Percentiles rank a stretch among this genome's conserved stretches.
Evolutionary conservation across 208 protist genomes (phyloP).

Genomic region (Balamuthia mandrillaris): DNA sequence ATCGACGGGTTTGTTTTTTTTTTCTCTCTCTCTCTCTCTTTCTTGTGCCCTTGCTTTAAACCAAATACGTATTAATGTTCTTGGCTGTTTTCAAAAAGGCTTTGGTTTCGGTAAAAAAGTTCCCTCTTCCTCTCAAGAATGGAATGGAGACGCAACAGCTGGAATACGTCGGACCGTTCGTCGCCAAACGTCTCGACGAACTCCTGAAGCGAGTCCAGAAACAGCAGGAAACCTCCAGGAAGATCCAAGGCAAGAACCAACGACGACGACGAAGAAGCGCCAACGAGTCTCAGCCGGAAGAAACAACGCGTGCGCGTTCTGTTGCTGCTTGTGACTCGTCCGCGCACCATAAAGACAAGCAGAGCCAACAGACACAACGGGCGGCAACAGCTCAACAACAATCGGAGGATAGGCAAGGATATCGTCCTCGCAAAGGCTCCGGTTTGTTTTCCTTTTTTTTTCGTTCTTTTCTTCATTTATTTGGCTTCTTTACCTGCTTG

Average conservation of each 20-base stretch:
- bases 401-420: not conserved
- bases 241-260: not conserved
- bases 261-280: too few species aligned
- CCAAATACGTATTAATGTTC: not conserved
- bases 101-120: not conserved
- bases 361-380: too few species aligned
- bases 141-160: not conserved
- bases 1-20: too few species aligned
- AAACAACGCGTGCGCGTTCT: too few species aligned
- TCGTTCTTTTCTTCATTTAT: not conserved
- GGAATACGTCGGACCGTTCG: not conserved
- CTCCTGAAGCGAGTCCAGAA: not conserved
- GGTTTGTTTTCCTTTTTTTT: not conserved
- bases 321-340: too few species aligned
- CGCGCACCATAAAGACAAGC: too few species aligned
- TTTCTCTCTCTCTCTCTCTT: not conserved
- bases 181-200: not conserved
- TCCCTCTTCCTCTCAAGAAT: conserved; percentile 7
- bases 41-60: not conserved
- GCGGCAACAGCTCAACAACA: not conserved
- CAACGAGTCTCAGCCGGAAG: too few species aligned
- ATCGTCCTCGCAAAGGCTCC: not conserved
- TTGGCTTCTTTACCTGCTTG: not conserved
- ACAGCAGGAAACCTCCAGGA: too few species aligned
- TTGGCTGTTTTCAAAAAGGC: not conserved